Evolutionary conservation across 768 basidiomycete genomes (phyloP), one percentile per base, ranked within the genome.

Genomic region (Lepiota subincarnata): DNA sequence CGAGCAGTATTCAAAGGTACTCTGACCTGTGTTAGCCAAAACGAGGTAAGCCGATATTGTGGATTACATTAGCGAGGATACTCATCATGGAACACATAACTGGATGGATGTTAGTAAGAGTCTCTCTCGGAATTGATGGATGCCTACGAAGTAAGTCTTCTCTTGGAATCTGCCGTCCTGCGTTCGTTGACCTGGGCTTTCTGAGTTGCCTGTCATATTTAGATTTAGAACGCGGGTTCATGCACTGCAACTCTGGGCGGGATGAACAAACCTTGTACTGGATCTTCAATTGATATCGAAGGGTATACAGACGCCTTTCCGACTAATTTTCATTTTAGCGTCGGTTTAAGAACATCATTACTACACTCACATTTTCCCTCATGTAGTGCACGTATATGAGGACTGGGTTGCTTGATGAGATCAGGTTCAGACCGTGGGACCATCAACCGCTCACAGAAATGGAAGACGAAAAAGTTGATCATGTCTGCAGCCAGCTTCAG

Each of bases 71-170:
- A 14, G 31, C 28, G 42, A 56, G 40, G 10, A 55, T 56, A 83
- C 84, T 72, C 73, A 85, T 87, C 86, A 80, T 87, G 86, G 65
- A 87, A 88, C 22, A 87, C 84, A 62, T 87, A 87, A 59, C 85
- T 87, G 50, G 6, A 43, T 16, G 8, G 34, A 20, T 6, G 6
- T 50, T 44, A 24, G 36, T 18, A 10, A 5, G 22, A 22, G 18
- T 6, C 22, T 7, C 28, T 36, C 28, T 19, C 11, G 10, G 26
- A 12, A 66, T 14, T 12, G 11, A 4, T 37, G 26, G 64, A n/a
- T 58, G 78, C 81, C 71, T 77, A 82, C 86, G 87, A 84, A 59
- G 89, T 90, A 20, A 90, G 73, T 14, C 88, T 80, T 18, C 86
- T 78, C 66, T 94, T 95, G 4, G 87, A 89, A 58, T 94, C 93